These are phyloP conservation scores for Pichia gijzeniarum DNA, from an alignment of 805 yeast genomes.

Conservation along the genomic window DNA sequence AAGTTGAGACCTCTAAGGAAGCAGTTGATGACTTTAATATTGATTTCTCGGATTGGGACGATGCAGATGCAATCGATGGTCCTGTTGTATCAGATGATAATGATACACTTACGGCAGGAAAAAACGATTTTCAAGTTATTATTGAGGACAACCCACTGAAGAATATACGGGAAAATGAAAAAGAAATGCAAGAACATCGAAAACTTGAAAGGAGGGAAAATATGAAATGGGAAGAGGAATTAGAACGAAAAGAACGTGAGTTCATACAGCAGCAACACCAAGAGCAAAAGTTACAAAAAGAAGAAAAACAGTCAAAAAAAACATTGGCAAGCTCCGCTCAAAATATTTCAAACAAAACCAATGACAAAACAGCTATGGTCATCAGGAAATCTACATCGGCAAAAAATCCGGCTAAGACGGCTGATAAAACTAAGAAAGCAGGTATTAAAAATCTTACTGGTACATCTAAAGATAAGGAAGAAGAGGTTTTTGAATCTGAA, in stretches of 20 bases:
- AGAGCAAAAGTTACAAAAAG: neutral
- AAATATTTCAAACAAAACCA: too few species aligned
- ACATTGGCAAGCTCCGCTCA: too few species aligned
- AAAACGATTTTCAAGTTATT: slow-evolving; percentile 17
- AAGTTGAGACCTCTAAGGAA: too few species aligned
- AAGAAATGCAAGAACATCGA: slow-evolving; percentile 3
- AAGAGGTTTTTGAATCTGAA: neutral
- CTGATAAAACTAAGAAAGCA: neutral
- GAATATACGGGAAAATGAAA: slow-evolving; percentile 7
- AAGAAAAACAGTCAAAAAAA: neutral
- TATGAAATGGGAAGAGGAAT: neutral
- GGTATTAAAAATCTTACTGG: neutral
- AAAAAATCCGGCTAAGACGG: neutral
- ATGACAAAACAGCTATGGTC: too few species aligned
- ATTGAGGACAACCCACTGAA: slow-evolving; percentile 20
- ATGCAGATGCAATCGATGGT: slow-evolving; percentile 15
- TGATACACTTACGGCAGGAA: slow-evolving; percentile 1
- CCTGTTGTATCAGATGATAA: neutral
- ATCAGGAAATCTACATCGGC: too few species aligned
- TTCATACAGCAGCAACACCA: neutral
- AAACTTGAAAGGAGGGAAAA: neutral
- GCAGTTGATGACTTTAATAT: slow-evolving; percentile 22
- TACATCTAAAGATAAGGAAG: neutral
- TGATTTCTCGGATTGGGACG: slow-evolving; percentile 25
- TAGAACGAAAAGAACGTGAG: neutral